Percentiles rank a stretch among this genome's conserved stretches.
Evolutionary conservation across 257 asterid species (phyloP).

Genomic region (Przewalskia tangutica): DNA sequence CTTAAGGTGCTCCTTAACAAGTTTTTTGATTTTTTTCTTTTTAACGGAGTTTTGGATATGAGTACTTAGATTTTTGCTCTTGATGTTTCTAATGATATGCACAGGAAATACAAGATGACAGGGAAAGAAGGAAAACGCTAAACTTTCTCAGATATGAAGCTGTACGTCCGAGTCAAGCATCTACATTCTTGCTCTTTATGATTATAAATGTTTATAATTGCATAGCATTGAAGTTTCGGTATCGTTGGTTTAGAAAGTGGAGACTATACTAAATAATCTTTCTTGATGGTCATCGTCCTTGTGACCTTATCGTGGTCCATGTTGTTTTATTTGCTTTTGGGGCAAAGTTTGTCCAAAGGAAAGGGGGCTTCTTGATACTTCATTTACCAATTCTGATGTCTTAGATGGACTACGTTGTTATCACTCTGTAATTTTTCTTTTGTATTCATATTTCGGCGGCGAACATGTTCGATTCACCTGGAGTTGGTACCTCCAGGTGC

Average conservation of each 20-base stretch:
- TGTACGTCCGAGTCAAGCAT: constrained; percentile 29
- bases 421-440: background rate
- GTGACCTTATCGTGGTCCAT: background rate
- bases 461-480: no score
- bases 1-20: constrained; percentile 25
- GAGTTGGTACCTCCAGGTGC: no score
- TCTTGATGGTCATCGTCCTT: background rate
- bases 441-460: background rate
- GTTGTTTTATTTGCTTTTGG: background rate
- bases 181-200: background rate
- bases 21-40: background rate
- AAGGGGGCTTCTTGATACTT: background rate
- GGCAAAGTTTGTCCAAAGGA: background rate
- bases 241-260: background rate
- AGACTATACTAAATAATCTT: background rate
- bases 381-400: background rate
- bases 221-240: background rate
- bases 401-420: background rate
- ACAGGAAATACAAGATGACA: constrained; percentile 56
- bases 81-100: constrained; percentile 14
- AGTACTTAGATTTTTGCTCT: background rate
- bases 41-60: background rate
- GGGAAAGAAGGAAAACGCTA: constrained; percentile 64
- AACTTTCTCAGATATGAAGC: constrained; percentile 77
- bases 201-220: background rate